Percentiles rank a stretch among this genome's conserved stretches.
These are phyloP conservation scores for Margaritispora aquatica DNA, from an alignment of 495 filamentous ascomycete genomes.

Conservation along the genomic window DNA sequence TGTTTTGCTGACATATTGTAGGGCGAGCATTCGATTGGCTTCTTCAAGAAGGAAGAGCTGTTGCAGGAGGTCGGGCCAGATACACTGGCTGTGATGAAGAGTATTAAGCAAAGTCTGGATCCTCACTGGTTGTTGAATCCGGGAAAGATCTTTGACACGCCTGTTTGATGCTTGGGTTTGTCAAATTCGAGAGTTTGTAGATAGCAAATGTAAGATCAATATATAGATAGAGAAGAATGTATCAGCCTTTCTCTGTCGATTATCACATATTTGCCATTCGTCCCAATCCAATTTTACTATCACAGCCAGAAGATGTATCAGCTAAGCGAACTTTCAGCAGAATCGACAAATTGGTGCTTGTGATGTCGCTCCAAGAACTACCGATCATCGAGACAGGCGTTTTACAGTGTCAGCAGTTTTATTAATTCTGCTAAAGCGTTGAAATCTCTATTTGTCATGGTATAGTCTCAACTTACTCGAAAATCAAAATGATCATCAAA, in stretches of 20 bases:
- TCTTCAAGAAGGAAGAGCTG: conserved; percentile 71
- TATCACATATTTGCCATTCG: too few relatives aligned
- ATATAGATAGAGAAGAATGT: background rate
- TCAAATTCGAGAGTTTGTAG: background rate
- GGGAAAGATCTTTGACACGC: conserved; percentile 75
- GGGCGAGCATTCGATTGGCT: conserved; percentile 82
- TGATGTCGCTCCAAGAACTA: too few relatives aligned
- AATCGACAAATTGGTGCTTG: too few relatives aligned
- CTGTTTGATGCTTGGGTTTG: conserved; percentile 6
- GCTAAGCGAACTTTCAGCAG: too few relatives aligned
- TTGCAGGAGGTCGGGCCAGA: conserved; percentile 72
- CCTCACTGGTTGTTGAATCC: conserved; percentile 87
- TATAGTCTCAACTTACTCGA: too few relatives aligned
- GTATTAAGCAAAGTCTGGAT: conserved; percentile 73
- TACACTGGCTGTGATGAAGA: conserved; percentile 78
- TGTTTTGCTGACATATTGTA: conserved; percentile 10
- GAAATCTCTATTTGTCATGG: too few relatives aligned
- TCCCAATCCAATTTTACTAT: too few relatives aligned
- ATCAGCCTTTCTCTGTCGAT: background rate
- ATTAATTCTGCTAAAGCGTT: too few relatives aligned
- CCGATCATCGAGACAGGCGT: too few relatives aligned
- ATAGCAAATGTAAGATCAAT: background rate
- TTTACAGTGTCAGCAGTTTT: too few relatives aligned
- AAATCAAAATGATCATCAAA: too few relatives aligned
- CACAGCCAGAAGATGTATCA: too few relatives aligned